Evolutionary conservation across 2,329 filamentous ascomycete genomes (phyloP).

Genomic region (Colletotrichum cordylinicola): DNA sequence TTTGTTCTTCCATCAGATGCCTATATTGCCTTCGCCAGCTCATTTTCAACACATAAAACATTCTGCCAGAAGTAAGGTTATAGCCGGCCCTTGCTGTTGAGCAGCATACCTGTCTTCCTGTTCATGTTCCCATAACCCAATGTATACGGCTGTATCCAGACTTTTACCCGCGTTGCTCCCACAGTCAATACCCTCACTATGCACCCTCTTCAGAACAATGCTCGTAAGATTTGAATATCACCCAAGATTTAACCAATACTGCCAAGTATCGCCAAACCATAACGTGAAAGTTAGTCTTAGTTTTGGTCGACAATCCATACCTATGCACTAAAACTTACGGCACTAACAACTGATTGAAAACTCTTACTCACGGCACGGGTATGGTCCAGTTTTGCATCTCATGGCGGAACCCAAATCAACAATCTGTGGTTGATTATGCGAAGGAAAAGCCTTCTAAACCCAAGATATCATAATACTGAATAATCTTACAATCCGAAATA

Average conservation of each 20-base stretch:
- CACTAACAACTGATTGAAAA: no score
- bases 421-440: background rate
- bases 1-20: background rate
- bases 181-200: background rate
- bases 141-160: background rate
- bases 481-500: background rate
- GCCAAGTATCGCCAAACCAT: no score
- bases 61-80: background rate
- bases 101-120: background rate
- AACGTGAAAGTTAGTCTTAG: no score
- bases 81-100: background rate
- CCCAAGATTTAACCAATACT: no score
- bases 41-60: background rate
- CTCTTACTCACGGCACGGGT: background rate
- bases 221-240: no score
- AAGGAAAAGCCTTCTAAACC: background rate
- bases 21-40: background rate
- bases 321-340: no score
- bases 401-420: background rate
- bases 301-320: no score
- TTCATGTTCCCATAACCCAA: background rate
- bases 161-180: background rate
- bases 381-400: background rate
- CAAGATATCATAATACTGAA: background rate
- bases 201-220: background rate